Evolutionary conservation across 352 stramenopile species (phyloP).

Genomic region (Pythium rhizo-oryzae): DNA sequence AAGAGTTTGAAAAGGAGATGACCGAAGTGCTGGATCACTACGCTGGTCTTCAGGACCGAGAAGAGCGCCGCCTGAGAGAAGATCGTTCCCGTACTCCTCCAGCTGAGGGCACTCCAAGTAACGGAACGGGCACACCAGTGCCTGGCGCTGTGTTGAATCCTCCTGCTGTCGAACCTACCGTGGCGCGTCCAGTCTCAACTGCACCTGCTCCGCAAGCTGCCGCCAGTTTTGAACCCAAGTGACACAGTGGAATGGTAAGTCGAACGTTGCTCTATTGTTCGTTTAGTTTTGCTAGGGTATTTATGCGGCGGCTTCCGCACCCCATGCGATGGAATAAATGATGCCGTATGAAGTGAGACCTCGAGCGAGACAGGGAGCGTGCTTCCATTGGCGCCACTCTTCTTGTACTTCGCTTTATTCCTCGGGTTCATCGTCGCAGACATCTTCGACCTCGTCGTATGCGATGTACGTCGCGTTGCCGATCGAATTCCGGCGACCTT

Average conservation of each 20-base stretch:
- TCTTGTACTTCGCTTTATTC: neutral
- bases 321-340: constrained; percentile 19
- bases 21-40: constrained; percentile 42
- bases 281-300: constrained; percentile 22
- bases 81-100: constrained; percentile 1
- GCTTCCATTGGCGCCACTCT: constrained; percentile 18
- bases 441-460: constrained; percentile 55
- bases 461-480: constrained; percentile 68
- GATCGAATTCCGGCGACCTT: constrained; percentile 60
- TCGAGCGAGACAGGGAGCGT: neutral
- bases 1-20: constrained; percentile 47
- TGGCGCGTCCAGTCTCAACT: neutral
- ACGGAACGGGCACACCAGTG: neutral
- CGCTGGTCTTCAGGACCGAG: constrained; percentile 38
- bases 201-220: neutral
- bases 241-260: neutral
- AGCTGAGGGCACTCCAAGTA: neutral
- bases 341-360: constrained; percentile 1
- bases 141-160: neutral
- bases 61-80: constrained; percentile 32
- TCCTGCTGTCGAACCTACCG: neutral
- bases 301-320: constrained; percentile 9
- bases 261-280: constrained; percentile 17
- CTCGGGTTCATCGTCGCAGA: constrained; percentile 16
- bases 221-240: neutral